These are phyloP conservation scores for Pseudonectria buxi DNA, from an alignment of 2,329 filamentous ascomycete genomes.

Conservation along the genomic window DNA sequence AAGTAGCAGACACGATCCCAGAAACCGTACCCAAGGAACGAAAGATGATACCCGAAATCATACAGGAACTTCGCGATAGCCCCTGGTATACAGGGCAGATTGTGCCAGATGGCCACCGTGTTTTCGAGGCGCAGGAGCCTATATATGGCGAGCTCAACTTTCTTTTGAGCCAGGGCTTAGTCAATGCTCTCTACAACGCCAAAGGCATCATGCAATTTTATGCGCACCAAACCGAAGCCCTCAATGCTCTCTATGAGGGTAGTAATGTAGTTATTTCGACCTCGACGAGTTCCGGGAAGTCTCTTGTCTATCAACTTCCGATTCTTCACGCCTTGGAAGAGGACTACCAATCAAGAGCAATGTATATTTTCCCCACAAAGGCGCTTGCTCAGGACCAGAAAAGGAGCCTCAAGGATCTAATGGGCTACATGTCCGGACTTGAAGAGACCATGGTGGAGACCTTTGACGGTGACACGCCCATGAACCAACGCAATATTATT, in stretches of 20 bases:
- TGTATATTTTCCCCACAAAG: conserved; percentile 99
- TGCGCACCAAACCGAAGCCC: conserved; percentile 86
- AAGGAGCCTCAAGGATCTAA: conserved; percentile 76
- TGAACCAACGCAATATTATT: conserved; percentile 69
- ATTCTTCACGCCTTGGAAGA: conserved; percentile 81
- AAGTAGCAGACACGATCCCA: conserved; percentile 46
- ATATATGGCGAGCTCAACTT: conserved; percentile 82
- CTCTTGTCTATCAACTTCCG: conserved; percentile 93
- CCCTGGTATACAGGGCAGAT: conserved; percentile 91
- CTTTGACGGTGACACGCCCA: conserved; percentile 90
- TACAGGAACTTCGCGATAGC: conserved; percentile 72
- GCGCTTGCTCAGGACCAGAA: conserved; percentile 92
- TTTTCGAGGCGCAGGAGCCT: conserved; percentile 78
- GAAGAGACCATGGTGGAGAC: conserved; percentile 78
- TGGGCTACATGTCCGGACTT: conserved; percentile 72
- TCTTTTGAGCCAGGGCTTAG: conserved; percentile 77
- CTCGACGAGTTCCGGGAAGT: conserved; percentile 94
- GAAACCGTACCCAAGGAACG: conserved; percentile 72
- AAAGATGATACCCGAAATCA: conserved; percentile 74
- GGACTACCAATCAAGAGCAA: conserved; percentile 69
- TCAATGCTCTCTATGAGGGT: conserved; percentile 78
- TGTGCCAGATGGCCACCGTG: conserved; percentile 84
- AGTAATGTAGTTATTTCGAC: conserved; percentile 88
- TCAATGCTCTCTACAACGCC: conserved; percentile 94
- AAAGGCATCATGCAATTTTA: conserved; percentile 81